Evolutionary conservation across 768 basidiomycete species (phyloP), one percentile per base, ranked within the genome.

Genomic region (Boletus rufocinnamomeus): DNA sequence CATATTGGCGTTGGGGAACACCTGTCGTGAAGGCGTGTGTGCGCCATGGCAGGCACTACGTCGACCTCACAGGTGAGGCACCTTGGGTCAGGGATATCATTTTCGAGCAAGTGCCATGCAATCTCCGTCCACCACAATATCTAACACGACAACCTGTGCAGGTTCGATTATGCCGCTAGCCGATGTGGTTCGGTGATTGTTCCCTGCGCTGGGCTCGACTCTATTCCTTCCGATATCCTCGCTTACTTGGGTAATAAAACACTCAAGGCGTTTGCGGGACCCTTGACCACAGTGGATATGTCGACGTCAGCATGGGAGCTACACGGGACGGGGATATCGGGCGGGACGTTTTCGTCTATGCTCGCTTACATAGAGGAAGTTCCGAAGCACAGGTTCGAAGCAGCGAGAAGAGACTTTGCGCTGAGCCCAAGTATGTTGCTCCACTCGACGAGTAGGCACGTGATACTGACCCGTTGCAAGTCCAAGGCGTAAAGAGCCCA

Each of bases 11-110:
- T 7, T 89, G 80, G 74, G 89, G 91, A 3, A 84, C 84, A n/a
- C 80, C 84, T 10, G 86, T 94, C 14, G 89, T 93, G 21, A 90
- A 83, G 56, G 87, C 89, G 5, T 96, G 94, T 61, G 89, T 87
- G 6, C 76, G 75, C 37, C 76, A 88, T 57, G 87, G 89, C 6
- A 81, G 84, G 8, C 92, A 95, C 72, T 96, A 96, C 69, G 85
- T 93, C 28, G 95, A 98, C 72, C 76, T 95, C 35, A 84, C 88
- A 2, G 88, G 89, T 9, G 93, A 95, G 70, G 73, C 80, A 0
- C 74, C 77, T 3, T 94, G 87, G 84, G 80, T 89, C 47, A 75
- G 74, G 59, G 74, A 84, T 16, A 86, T 92, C 50, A 84, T 91
- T 48, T 35, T 74, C 30, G 69, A 80, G 88, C 85, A 62, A 65